These are phyloP conservation scores for Trametes punicea DNA, from an alignment of 768 basidiomycete species.

Conservation along the genomic window DNA sequence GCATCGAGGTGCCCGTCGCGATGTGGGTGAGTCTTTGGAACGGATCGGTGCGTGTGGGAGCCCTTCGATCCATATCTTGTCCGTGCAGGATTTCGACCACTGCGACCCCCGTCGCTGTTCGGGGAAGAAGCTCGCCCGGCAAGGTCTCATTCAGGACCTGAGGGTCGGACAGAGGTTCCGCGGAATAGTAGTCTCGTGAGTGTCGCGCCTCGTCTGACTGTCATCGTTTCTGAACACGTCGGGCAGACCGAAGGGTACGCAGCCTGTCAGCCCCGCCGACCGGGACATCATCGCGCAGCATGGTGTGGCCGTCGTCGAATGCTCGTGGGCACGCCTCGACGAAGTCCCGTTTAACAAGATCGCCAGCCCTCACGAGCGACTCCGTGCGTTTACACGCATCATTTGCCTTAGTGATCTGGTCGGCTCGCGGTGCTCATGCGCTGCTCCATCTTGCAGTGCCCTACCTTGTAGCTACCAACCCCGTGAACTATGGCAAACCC, in stretches of 20 bases:
- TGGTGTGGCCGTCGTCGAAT: conserved; percentile 97
- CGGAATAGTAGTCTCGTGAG: conserved; percentile 93
- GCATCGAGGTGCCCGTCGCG: conserved; percentile 68
- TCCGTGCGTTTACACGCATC: conserved; percentile 52
- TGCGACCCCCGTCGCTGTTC: conserved; percentile 88
- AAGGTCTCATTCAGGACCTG: conserved; percentile 82
- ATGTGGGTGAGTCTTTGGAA: conserved; percentile 80
- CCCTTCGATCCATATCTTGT: background rate
- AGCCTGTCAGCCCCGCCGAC: conserved; percentile 79
- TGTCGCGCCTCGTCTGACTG: background rate
- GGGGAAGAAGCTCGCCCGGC: conserved; percentile 87
- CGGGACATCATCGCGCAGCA: conserved; percentile 66
- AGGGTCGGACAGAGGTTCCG: conserved; percentile 82
- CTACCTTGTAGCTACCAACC: conserved; percentile 92
- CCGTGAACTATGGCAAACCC: conserved; percentile 97
- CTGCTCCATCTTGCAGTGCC: conserved; percentile 58
- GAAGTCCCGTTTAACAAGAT: conserved; percentile 96
- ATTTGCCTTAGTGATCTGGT: background rate
- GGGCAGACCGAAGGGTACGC: conserved; percentile 76
- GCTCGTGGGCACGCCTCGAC: conserved; percentile 94
- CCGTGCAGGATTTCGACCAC: conserved; percentile 86
- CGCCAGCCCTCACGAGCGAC: conserved; percentile 85
- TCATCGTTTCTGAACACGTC: background rate
- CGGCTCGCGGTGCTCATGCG: no score
- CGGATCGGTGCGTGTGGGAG: background rate